A percentile compares a stretch with the other conserved stretches of the same genome.
These are phyloP conservation scores for Eragrostis curvula DNA, from an alignment of 176 grass and related monocot species.

Conservation along the genomic window DNA sequence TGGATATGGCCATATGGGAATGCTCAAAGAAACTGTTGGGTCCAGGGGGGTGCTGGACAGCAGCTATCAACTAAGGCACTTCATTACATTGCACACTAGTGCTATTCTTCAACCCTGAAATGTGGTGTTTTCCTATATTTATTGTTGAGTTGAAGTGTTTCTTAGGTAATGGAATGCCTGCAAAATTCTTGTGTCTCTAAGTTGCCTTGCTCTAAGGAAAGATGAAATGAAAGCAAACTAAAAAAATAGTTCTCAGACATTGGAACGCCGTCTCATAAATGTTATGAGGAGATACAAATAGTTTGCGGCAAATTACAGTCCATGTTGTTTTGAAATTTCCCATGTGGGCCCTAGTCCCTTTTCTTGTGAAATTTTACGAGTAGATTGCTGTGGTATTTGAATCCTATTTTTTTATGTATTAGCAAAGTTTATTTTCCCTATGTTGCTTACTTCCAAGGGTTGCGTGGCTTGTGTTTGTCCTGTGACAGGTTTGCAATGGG, in stretches of 20 bases:
- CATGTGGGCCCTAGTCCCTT: background rate
- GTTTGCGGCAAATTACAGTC: background rate
- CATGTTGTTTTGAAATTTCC: background rate
- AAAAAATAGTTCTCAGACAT: background rate
- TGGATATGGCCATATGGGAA: background rate
- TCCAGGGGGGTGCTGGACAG: too few relatives aligned
- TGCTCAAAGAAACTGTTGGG: background rate
- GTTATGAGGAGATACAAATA: background rate
- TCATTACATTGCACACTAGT: too few relatives aligned
- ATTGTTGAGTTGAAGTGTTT: background rate
- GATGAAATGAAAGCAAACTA: background rate
- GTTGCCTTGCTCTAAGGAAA: background rate
- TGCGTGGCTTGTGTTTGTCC: background rate
- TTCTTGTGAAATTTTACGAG: background rate
- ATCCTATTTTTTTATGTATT: background rate
- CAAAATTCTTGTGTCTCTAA: background rate
- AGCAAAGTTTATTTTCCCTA: background rate
- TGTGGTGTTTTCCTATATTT: background rate
- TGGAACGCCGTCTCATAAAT: background rate
- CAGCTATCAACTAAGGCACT: too few relatives aligned
- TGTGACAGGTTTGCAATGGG: conserved; percentile 48
- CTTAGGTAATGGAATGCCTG: background rate
- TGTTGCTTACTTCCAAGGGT: background rate
- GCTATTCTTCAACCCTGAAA: too few relatives aligned
- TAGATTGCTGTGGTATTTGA: background rate